These are phyloP conservation scores for Starmerella khaoyaiensis DNA, from an alignment of 805 yeast genomes.

Conservation along the genomic window DNA sequence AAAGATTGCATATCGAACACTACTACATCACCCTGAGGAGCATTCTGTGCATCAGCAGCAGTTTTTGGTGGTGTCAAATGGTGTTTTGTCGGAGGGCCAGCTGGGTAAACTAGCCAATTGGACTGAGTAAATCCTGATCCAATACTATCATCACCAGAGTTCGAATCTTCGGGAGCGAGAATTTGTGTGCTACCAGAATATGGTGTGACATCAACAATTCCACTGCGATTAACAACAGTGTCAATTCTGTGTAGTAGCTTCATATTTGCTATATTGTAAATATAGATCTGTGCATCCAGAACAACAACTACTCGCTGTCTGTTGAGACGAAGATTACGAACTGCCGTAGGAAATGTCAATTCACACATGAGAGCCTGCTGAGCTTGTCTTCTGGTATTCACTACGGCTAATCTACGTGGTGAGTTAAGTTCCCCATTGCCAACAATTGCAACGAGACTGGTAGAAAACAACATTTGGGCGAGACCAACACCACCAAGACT, in stretches of 20 bases:
- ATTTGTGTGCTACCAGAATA: not conserved
- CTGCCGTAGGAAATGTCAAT: slow-evolving; percentile 66
- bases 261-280: slow-evolving; percentile 86
- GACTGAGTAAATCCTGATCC: slow-evolving; percentile 19
- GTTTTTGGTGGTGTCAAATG: slow-evolving; percentile 12
- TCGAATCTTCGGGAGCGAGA: slow-evolving; percentile 1
- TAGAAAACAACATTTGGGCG: slow-evolving; percentile 81
- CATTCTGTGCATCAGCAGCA: slow-evolving; percentile 17
- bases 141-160: not conserved
- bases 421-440: slow-evolving; percentile 55
- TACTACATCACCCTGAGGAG: slow-evolving; percentile 49
- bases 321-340: slow-evolving; percentile 62
- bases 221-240: slow-evolving; percentile 35
- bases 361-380: slow-evolving; percentile 59
- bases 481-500: slow-evolving; percentile 31
- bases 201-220: slow-evolving; percentile 27
- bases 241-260: slow-evolving; percentile 62
- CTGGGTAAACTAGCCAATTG: slow-evolving; percentile 41
- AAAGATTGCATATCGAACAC: slow-evolving; percentile 64
- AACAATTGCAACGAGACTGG: slow-evolving; percentile 74
- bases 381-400: slow-evolving; percentile 52
- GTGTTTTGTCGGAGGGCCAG: slow-evolving; percentile 28
- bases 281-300: slow-evolving; percentile 64
- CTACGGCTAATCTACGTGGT: slow-evolving; percentile 69
- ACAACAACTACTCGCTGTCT: slow-evolving; percentile 70